A percentile compares a stretch with the other conserved stretches of the same genome.
These are phyloP conservation scores for Fraxinus americana DNA, from an alignment of 257 asterid species.

Conservation along the genomic window DNA sequence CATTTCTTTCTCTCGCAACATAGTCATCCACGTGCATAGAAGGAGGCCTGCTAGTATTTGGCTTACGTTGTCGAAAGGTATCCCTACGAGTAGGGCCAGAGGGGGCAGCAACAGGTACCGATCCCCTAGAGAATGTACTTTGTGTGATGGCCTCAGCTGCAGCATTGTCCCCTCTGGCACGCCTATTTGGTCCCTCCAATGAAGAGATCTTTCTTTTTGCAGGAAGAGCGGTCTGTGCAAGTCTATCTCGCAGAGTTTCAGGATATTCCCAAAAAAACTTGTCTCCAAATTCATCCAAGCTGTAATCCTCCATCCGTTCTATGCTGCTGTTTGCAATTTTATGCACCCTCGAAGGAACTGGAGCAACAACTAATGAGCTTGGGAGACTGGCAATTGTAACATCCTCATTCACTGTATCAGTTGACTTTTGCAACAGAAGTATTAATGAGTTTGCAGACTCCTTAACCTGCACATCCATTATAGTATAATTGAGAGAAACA, in stretches of 20 bases:
- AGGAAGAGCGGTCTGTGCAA: slow-evolving; percentile 60
- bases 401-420: slow-evolving; percentile 48
- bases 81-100: slow-evolving; percentile 89
- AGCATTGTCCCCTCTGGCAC: slow-evolving; percentile 62
- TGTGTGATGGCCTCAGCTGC: slow-evolving; percentile 56
- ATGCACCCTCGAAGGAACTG: slow-evolving; percentile 55
- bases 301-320: slow-evolving; percentile 55
- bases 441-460: slow-evolving; percentile 51
- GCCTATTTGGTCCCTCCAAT: slow-evolving; percentile 73
- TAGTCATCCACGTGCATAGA: slow-evolving; percentile 99
- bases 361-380: slow-evolving; percentile 36
- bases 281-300: slow-evolving; percentile 57
- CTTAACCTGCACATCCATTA: slow-evolving; percentile 54
- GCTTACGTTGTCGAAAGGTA: slow-evolving; percentile 93
- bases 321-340: slow-evolving; percentile 48
- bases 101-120: slow-evolving; percentile 55
- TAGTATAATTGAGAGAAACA: slow-evolving; percentile 13
- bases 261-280: slow-evolving; percentile 91
- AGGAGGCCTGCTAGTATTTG: slow-evolving; percentile 98
- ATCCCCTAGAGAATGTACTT: slow-evolving; percentile 67
- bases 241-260: slow-evolving; percentile 81
- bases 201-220: slow-evolving; percentile 68
- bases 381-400: slow-evolving; percentile 39
- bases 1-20: slow-evolving; percentile 88
- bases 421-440: slow-evolving; percentile 58